phyloP scores from a whole-genome alignment of 2,329 filamentous ascomycete species.

The Hypoxylon sp. region DNA sequence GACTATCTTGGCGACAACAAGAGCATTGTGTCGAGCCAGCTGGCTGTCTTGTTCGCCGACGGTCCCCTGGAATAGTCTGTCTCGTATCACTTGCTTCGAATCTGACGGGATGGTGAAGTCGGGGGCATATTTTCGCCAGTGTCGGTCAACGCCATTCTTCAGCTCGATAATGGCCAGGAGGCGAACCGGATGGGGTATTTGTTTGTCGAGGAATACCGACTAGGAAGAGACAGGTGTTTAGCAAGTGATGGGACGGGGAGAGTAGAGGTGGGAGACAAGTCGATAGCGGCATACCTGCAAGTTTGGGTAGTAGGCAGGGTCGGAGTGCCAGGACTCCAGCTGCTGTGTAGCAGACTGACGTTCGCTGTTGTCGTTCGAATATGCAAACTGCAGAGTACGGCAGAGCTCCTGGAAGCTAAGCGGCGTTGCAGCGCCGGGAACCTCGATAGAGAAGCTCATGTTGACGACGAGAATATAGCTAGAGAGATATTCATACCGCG shows the following conservation, averaged over 20 bases:
- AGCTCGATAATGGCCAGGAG: conserved; percentile 92
- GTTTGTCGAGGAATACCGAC: conserved; percentile 82
- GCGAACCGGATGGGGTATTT: conserved; percentile 77
- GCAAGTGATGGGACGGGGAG: not conserved
- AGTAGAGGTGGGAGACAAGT: not conserved
- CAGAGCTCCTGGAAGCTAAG: conserved; percentile 70
- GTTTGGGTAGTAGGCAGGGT: conserved; percentile 70
- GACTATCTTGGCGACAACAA: conserved; percentile 87
- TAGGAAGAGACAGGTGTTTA: conserved; percentile 46
- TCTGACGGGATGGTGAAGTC: conserved; percentile 74
- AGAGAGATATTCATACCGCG: not conserved
- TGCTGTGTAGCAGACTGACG: conserved; percentile 75
- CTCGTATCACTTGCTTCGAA: conserved; percentile 80
- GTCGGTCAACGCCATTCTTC: conserved; percentile 95
- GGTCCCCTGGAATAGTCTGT: conserved; percentile 76
- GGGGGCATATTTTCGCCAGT: conserved; percentile 75
- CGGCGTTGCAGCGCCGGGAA: conserved; percentile 81
- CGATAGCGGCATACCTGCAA: conserved; percentile 64
- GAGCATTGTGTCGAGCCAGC: conserved; percentile 85
- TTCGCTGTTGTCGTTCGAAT: conserved; percentile 67
- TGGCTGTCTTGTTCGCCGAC: conserved; percentile 77
- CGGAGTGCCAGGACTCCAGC: conserved; percentile 74
- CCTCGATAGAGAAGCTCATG: conserved; percentile 79
- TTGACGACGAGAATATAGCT: conserved; percentile 15
- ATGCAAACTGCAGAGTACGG: conserved; percentile 68